Evolutionary conservation across 345 rosid species (phyloP), one percentile per base, ranked within the genome.

Genomic region (Syzygium grande): DNA sequence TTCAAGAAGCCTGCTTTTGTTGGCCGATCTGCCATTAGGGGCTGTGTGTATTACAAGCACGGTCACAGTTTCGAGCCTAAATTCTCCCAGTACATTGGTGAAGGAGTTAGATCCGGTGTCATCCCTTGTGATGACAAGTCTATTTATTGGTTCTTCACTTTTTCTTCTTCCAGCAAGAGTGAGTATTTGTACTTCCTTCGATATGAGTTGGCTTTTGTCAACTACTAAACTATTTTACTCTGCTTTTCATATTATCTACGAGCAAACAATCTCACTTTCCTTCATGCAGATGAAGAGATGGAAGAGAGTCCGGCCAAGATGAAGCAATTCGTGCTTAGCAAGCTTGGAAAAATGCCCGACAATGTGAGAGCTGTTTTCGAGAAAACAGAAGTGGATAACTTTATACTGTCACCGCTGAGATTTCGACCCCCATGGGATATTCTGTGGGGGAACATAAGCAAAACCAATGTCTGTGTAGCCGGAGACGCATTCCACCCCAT

Each of bases 401-500:
- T 94, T 2, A 51, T 78, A 55, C 52, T 84, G 84, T 89, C 94
- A 27, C 91, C 87, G 5, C 84, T 94, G 41, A 90, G 91, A 68
- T 94, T 85, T 87, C 88, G 97, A 85, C 91, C 86, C 9, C 98
- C 98, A 1, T 93, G 95, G 98, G 94, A 93, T 86, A 56, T 95
- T 68, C 19, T 94, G 5, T 91, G 94, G 95, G 87, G 93, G 89
- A 92, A 94, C 87, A 94, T 94, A 30, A 91, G 96, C 41, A 65
- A 65, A 65, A 30, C 87, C 78, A 94, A 92, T 61, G 92, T 90
- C 8, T 94, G 94, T 51, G 92, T 93, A 11, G 93, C 95, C 9
- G 96, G 95, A 77, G 95, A 95, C 85, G 95, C 96, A 46, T 91
- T 94, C 12, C 96, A 95, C 87, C 94, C 95, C 17, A 95, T 95